Percentiles rank a stretch among this genome's conserved stretches.
phyloP scores from a whole-genome alignment of 2,329 filamentous ascomycete species.

The Rhexocercosporidium sp. region DNA sequence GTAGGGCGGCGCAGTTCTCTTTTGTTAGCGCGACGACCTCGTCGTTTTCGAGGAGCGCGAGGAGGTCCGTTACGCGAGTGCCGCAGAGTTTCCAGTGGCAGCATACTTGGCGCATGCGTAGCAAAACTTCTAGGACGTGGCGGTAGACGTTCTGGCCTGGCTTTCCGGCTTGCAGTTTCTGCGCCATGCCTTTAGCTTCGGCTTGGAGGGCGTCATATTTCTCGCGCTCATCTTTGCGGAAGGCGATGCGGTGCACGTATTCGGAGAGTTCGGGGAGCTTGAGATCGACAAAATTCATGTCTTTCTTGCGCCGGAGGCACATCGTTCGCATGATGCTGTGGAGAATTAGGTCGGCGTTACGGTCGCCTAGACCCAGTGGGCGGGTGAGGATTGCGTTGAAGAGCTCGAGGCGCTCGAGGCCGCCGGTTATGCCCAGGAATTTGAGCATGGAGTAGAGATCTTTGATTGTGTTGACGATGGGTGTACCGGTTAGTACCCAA shows the following conservation, averaged over 20 bases:
- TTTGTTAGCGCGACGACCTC: slow-evolving; percentile 71
- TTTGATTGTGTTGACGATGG: slow-evolving; percentile 81
- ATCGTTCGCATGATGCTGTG: slow-evolving; percentile 81
- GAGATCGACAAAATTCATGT: slow-evolving; percentile 87
- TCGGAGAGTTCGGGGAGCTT: slow-evolving; percentile 79
- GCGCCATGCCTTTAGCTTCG: slow-evolving; percentile 76
- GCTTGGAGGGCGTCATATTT: slow-evolving; percentile 77
- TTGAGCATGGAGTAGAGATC: slow-evolving; percentile 82
- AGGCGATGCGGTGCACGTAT: slow-evolving; percentile 76
- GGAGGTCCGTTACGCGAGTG: slow-evolving; percentile 73
- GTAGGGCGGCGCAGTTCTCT: slow-evolving; percentile 74
- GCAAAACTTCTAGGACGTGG: slow-evolving; percentile 78
- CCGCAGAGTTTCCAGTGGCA: slow-evolving; percentile 88
- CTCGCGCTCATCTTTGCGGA: slow-evolving; percentile 73
- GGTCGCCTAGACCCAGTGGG: slow-evolving; percentile 64
- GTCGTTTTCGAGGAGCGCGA: slow-evolving; percentile 70
- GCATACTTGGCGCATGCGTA: slow-evolving; percentile 84
- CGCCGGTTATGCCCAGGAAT: slow-evolving; percentile 77
- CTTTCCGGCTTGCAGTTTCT: slow-evolving; percentile 58
- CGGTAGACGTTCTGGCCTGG: slow-evolving; percentile 64
- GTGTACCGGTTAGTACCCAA: slow-evolving; percentile 82
- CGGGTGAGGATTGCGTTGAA: slow-evolving; percentile 77
- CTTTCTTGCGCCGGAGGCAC: slow-evolving; percentile 81
- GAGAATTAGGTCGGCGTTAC: slow-evolving; percentile 65
- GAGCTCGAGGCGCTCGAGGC: slow-evolving; percentile 72